Conservation (phyloP, 208 protist species). For the Strigomonas oncopelti region DNA sequence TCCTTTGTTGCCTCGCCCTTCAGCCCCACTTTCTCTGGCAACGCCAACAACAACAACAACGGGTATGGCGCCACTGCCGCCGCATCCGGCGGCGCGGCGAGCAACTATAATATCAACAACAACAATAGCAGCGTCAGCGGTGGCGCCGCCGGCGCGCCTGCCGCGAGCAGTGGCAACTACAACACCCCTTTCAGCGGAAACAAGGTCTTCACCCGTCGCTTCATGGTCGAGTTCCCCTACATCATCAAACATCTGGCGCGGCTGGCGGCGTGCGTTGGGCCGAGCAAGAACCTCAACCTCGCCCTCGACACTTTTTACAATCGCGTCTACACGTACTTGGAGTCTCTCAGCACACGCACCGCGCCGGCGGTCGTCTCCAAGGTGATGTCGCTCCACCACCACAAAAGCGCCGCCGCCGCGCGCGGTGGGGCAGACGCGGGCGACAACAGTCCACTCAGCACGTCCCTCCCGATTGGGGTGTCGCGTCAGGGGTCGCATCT, state of each 20-base stretch:
- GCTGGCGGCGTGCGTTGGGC: conserved; percentile 35
- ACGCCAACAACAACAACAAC: neutral
- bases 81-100: neutral
- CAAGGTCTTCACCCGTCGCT: conserved; percentile 60
- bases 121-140: neutral
- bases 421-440: too few species aligned
- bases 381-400: neutral
- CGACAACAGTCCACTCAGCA: too few species aligned
- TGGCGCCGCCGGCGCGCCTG: neutral
- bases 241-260: conserved; percentile 65
- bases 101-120: neutral
- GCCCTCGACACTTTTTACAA: conserved; percentile 75
- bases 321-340: conserved; percentile 61
- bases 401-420: too few species aligned
- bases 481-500: too few species aligned
- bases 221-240: conserved; percentile 71
- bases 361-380: neutral
- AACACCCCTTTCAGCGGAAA: conserved; percentile 42
- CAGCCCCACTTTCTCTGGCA: neutral
- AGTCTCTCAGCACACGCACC: conserved; percentile 47
- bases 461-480: too few species aligned
- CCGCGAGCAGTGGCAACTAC: neutral
- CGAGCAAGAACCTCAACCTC: conserved; percentile 50
- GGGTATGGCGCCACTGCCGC: neutral
- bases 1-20: too few species aligned